Base-by-base conservation (phyloP, 1,284 basidiomycete genomes). In the Cryptococcus maquisensis region DNA sequence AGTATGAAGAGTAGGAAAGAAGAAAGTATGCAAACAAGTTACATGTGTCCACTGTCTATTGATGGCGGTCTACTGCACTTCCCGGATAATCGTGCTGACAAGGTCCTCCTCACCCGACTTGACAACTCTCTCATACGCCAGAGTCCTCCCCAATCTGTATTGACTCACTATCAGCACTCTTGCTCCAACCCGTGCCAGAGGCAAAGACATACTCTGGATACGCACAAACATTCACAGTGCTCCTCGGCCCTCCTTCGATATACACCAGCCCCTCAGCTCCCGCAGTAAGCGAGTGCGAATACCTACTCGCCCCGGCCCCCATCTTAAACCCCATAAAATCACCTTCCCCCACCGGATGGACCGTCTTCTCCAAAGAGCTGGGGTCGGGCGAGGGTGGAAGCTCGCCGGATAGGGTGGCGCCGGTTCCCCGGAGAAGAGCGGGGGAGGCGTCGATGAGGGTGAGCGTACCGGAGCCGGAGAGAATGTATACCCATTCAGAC, bases 401-500 rank as follows among this genome's bases (percentile, higher is more conserved):
- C 16, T 28, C 8, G 41, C 13, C 41, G 41, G 41, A 8, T 8
- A 21, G 13, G 20, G 41, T 15, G 20, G 41, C 20, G 15, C 20
- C 13, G 15, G 20, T 13, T 12, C 20, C 16, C 15, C 15, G 9
- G 26, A 46, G 15, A 24, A 46, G 26, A 9, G 44, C 16, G 18
- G 52, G n/a, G 3, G 57, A 48, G 5, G 57, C 51, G 49, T 60
- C 57, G 16, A 56, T 47, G 18, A 67, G 54, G 4, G 26, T 47
- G 12, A 63, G 54, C 3, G n/a, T 40, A 23, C 50, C 63, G 13
- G 47, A 35, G 35, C 65, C 65, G 3, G 42, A 36, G 23, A 62
- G 51, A 4, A 67, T 54, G 57, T 67, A 67, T n/a, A 67, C 24
- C 65, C 65, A 67, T 49, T 67, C 65, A 0, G 56, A 45, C n/a